Conservation (phyloP, 2,329 filamentous ascomycete species). For the Ophiostoma ips region DNA sequence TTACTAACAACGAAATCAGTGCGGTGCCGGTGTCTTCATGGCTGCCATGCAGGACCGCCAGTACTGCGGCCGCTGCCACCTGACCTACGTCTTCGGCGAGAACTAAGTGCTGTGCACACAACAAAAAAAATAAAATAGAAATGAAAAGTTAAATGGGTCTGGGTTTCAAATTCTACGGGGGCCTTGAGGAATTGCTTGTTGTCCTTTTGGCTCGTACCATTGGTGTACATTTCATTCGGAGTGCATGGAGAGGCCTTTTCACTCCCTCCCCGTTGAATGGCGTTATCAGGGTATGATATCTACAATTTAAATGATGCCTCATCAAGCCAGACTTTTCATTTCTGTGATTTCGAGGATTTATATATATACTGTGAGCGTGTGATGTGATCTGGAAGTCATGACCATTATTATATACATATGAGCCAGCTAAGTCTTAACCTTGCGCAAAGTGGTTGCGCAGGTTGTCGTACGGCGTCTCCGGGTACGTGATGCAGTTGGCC, state of each 20-base stretch:
- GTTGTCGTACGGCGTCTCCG: slow-evolving; percentile 58
- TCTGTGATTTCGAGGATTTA: neutral
- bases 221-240: slow-evolving; percentile 1
- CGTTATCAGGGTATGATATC: slow-evolving; percentile 5
- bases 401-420: too few species aligned
- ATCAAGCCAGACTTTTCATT: neutral
- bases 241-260: slow-evolving; percentile 10
- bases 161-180: slow-evolving; percentile 14
- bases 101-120: slow-evolving; percentile 24
- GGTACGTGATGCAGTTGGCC: slow-evolving; percentile 49
- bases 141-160: neutral
- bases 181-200: slow-evolving; percentile 9
- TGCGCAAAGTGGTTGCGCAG: slow-evolving; percentile 38
- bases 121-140: neutral
- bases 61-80: slow-evolving; percentile 72
- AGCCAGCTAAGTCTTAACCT: neutral
- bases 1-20: slow-evolving; percentile 42
- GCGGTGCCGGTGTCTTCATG: slow-evolving; percentile 99
- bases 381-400: neutral
- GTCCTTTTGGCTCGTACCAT: slow-evolving; percentile 11
- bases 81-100: slow-evolving; percentile 63
- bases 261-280: slow-evolving; percentile 6
- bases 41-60: slow-evolving; percentile 99
- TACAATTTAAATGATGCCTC: slow-evolving; percentile 2
- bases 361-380: neutral